Base-by-base conservation (phyloP, 2,329 filamentous ascomycete species). In the Dothidotthia symphoricarpi region DNA sequence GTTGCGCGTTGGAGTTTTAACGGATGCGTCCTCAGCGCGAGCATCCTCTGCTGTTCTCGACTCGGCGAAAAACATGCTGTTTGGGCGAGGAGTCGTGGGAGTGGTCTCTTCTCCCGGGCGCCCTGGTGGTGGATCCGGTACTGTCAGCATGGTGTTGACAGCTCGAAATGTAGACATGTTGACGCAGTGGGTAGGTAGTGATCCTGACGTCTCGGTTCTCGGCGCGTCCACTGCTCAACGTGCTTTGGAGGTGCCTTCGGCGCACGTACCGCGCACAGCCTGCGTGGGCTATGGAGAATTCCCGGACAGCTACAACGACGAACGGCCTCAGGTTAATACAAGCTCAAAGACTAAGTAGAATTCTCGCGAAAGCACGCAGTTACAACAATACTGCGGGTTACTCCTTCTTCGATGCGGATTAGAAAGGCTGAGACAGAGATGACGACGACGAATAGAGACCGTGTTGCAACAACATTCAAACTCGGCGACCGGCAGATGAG, bases 1-100 rank as follows among this genome's bases (percentile, higher is more conserved):
- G 41, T 70, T 67, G 61, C 80, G 76, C 16, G 83, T 86, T 0
- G 85, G 83, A 2, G 84, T 86, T 42, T 76, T 70, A 45, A 79
- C 76, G 24, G 61, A 55, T 25, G 60, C 53, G 22, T 71, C 69
- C 40, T 70, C 69, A 49, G 52, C 40, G 45, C 57, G 59, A 34
- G 58, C 40, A 40, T 66, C 67, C 45, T 68, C 61, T 34, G 53
- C 27, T 16, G 43, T 43, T 44, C 43, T 61, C 29, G 69, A 59
- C 39, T 70, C 66, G 48, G 66, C 53, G 45, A 66, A 67, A 65
- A 68, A 59, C 57, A 53, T 57, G 57, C 54, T 59, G 63, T 67
- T 68, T 34, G 66, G 67, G 54, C 68, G 77, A 41, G 73, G 78
- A 16, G 78, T 81, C 6, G 74, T 75, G n/a, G 80, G 74, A 30